Evolutionary conservation across 139 green algal genomes (phyloP).

Genomic region (Chlamydomonas asymmetrica): DNA sequence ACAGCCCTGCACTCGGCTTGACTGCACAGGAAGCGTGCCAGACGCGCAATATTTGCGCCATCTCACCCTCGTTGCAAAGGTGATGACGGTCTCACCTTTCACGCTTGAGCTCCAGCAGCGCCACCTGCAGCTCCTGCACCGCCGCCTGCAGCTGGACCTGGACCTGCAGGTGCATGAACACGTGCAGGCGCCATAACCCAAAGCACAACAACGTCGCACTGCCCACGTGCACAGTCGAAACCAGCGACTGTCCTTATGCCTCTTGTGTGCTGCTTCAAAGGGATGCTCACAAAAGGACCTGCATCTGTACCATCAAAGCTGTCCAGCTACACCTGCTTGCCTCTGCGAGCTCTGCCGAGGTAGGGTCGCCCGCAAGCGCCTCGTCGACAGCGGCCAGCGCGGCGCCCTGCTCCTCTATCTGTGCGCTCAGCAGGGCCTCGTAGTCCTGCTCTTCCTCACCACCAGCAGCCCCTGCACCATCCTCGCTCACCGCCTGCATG

Average conservation of each 20-base stretch:
- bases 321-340: conserved; percentile 14
- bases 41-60: neutral
- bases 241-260: neutral
- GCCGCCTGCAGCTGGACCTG: neutral
- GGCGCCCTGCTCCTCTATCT: conserved; percentile 4
- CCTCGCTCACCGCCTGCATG: no score
- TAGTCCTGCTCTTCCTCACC: no score
- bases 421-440: neutral
- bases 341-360: neutral
- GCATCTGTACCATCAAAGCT: neutral
- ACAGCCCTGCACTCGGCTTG: neutral
- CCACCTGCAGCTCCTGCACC: conserved; percentile 14
- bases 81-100: neutral
- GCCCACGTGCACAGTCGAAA: no score
- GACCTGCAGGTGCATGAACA: neutral
- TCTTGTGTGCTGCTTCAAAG: neutral
- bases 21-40: neutral
- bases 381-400: neutral
- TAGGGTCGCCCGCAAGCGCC: neutral
- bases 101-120: conserved; percentile 17
- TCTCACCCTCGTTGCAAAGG: neutral
- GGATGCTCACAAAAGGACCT: neutral
- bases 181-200: neutral
- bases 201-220: neutral
- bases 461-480: no score